Base-by-base conservation (phyloP, 768 basidiomycete genomes). In the Tulasnella calospora region DNA sequence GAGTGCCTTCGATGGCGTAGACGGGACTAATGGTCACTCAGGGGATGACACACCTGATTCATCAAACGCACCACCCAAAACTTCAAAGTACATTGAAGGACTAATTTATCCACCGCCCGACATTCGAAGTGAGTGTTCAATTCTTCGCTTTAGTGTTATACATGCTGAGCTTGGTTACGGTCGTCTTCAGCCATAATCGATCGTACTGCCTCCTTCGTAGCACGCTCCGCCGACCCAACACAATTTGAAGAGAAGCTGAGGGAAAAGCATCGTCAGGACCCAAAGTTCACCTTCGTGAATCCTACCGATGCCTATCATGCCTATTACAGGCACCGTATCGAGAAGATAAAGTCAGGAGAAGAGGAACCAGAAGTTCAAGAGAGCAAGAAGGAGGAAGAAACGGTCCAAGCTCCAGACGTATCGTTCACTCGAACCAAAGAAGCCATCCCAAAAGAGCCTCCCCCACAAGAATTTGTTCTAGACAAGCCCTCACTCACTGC, bases 231-330 rank as follows among this genome's bases (percentile, higher is more conserved):
- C 36, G 94, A 98, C 82, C 95, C 96, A 9, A 90, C 91, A 13
- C 90, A 92, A 82, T 96, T 99, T 83, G 97, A 99, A 86, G 94
- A 96, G 83, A 96, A 97, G 86, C 95, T 99, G 84, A 91, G 96
- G 82, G 96, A 98, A 86, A 93, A 94, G 82, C 96, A 96, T 85
- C 94, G 95, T 86, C 89, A 91, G 81, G 97, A 99, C 87, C 95
- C 96, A 78, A 97, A 98, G 86, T 99, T 99, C 88, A 95, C 97
- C 78, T 99, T 99, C 88, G 89, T 99, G 84, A 97, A 97, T 87
- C 92, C 94, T 80, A 90, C 90, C 72, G 98, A 99, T 88, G 95
- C 98, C 81, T 99, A 98, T 87, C 95, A 99, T 91, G 94, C 94
- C 79, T 99, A 99, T 86, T 99, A 99, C 84, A 91, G 94, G 83